Evolutionary conservation across 139 green algal genomes (phyloP), one percentile per base, ranked within the genome.

Genomic region (Zygnema circumcarinatum): DNA sequence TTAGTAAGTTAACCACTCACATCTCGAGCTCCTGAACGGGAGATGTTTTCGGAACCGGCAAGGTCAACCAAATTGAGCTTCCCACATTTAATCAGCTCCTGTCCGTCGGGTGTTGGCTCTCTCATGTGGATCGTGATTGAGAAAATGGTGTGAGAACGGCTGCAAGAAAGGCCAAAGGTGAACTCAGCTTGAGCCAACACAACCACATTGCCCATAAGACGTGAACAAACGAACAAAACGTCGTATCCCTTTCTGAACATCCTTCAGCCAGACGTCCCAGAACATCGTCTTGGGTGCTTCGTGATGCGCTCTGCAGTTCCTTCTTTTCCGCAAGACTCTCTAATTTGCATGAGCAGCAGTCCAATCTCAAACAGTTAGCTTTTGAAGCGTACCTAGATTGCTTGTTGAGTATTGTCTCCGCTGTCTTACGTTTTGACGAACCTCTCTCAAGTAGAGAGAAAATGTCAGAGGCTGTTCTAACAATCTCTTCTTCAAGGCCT

Each of bases 21-120:
- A 3, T 98, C 96, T 78, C 95, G 94, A 2, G 96, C 96, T 21
- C 96, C 96, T 7, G 95, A 98, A 41, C 96, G 91, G 32, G 90
- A 95, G 79, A 99, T 96, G 92, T 98, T 98, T 87, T 99, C 97
- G 0, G 90, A 96, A 35, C 97, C 97, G 3, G 97, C 97, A 39
- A 99, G 93, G 86, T 99, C 97, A 73, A 99, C 97, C 35, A 99
- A 94, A 93, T 99, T 98, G 16, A 99, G 93, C 92, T 99, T 99
- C 81, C 97, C 97, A 54, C 96, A 94, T 81, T 98, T 98, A 85
- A 99, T 97, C 1, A 99, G 93, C 75, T 99, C 97, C 88, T 99
- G 96, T 3, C 97, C 97, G 31, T 98, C 95, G 0, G 95, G 87
- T 1, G 94, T 95, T 3, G 94, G 93, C 93, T 99, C 97, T n/a